phyloP scores from a whole-genome alignment of 2,329 filamentous ascomycete species.

The Akanthomyces uredinophilus region DNA sequence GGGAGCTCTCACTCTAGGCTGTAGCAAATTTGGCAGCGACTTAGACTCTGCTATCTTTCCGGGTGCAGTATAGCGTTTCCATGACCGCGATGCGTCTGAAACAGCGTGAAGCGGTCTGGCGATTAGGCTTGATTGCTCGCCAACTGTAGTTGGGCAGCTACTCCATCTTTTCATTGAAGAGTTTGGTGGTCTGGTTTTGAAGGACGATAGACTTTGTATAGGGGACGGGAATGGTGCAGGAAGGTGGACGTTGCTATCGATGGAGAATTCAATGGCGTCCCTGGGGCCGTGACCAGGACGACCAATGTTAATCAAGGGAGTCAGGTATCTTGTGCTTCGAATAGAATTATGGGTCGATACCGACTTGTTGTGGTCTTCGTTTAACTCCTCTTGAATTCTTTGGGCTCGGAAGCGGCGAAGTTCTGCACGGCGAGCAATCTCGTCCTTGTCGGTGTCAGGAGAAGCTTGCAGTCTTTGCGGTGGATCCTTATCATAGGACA shows the following conservation, averaged over 20 bases:
- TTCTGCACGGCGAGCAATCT: slow-evolving; percentile 50
- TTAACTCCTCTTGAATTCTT: slow-evolving; percentile 54
- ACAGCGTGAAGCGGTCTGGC: not conserved
- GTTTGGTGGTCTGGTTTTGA: slow-evolving; percentile 13
- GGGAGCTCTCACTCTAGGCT: not conserved
- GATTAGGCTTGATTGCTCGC: not conserved
- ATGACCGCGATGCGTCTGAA: not conserved
- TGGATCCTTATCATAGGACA: slow-evolving; percentile 40
- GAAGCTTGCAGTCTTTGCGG: slow-evolving; percentile 37
- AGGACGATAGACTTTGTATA: slow-evolving; percentile 15
- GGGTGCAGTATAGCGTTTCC: slow-evolving; percentile 15
- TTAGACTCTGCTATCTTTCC: not conserved
- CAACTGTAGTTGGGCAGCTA: slow-evolving; percentile 7
- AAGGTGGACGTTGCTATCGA: slow-evolving; percentile 17
- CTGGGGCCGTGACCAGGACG: slow-evolving; percentile 38
- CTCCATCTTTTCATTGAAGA: slow-evolving; percentile 6
- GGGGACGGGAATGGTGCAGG: slow-evolving; percentile 10
- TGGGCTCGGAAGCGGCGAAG: slow-evolving; percentile 50
- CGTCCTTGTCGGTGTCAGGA: slow-evolving; percentile 45
- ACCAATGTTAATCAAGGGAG: slow-evolving; percentile 24
- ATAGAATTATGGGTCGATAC: slow-evolving; percentile 25
- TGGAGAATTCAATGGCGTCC: slow-evolving; percentile 44
- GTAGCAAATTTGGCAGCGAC: not conserved
- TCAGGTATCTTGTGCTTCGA: slow-evolving; percentile 22
- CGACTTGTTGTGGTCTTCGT: slow-evolving; percentile 39